Evolutionary conservation across 192 early-diverging fungal species (phyloP), one percentile per base, ranked within the genome.

Genomic region (Geosiphon pyriformis): DNA sequence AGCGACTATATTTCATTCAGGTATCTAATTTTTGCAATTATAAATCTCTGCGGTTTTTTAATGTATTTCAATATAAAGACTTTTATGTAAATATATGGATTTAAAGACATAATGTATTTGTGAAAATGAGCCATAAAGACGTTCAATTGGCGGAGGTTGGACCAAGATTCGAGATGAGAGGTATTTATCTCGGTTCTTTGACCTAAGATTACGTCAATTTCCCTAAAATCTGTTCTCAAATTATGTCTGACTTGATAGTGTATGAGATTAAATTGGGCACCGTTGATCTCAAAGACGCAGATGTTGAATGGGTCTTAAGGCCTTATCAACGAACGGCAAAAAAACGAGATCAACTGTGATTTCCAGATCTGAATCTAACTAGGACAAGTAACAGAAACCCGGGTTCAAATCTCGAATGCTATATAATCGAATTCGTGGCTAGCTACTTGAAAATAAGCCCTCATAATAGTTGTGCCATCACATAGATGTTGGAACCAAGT

Each of bases 181-280:
- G 87, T 89, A 78, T 70, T n/a, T n/a, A n/a, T n/a, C n/a, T n/a
- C n/a, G n/a, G n/a, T n/a, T n/a, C n/a, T n/a, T n/a, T n/a, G n/a
- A n/a, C n/a, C n/a, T n/a, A n/a, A n/a, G n/a, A n/a, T n/a, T n/a
- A n/a, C n/a, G n/a, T n/a, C n/a, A n/a, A n/a, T n/a, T n/a, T n/a
- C n/a, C n/a, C n/a, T n/a, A n/a, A n/a, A n/a, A n/a, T n/a, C n/a
- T n/a, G n/a, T n/a, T n/a, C n/a, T n/a, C n/a, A n/a, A n/a, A n/a
- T n/a, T n/a, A n/a, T n/a, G n/a, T n/a, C n/a, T n/a, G n/a, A n/a
- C n/a, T n/a, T 31, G 30, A 11, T 69, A 92, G 87, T 90, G 51
- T 99, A 94, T 74, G 92, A 99, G 73, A 98, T 99, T 79, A 88
- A 92, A 66, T 74, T 96, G 56, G 95, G 94, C 61, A 99, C 96